Percentiles rank a stretch among this genome's conserved stretches.
Evolutionary conservation across 2,329 filamentous ascomycete species (phyloP).

Genomic region (Alternaria incomplexa): DNA sequence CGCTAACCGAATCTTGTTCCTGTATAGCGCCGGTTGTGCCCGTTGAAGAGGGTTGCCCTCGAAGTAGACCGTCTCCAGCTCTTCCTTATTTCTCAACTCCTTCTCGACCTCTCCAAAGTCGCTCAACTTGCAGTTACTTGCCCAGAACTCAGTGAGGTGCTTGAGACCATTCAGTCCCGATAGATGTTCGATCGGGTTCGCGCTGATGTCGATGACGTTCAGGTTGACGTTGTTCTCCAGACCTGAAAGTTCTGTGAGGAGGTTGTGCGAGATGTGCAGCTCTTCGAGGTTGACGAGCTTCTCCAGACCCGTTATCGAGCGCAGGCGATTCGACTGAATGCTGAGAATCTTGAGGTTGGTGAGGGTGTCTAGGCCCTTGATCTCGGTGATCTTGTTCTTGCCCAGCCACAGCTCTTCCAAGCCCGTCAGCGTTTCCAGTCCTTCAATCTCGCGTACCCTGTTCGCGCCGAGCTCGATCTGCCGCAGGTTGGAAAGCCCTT

Average conservation of each 20-base stretch:
- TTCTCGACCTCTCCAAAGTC: conserved; percentile 85
- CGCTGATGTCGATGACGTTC: conserved; percentile 84
- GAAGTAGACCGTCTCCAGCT: conserved; percentile 90
- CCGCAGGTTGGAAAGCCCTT: conserved; percentile 73
- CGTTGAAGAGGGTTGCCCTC: conserved; percentile 92
- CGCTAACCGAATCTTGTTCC: conserved; percentile 90
- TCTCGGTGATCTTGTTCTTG: conserved; percentile 93
- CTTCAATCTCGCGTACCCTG: conserved; percentile 85
- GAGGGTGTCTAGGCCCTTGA: conserved; percentile 76
- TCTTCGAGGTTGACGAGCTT: conserved; percentile 81
- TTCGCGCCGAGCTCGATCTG: conserved; percentile 94
- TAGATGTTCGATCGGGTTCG: conserved; percentile 81
- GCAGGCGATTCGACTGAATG: conserved; percentile 94
- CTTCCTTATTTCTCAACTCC: conserved; percentile 77
- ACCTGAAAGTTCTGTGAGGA: conserved; percentile 77
- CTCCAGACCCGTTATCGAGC: conserved; percentile 76
- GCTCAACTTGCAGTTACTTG: conserved; percentile 81
- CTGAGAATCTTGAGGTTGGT: conserved; percentile 84
- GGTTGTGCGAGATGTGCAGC: conserved; percentile 94
- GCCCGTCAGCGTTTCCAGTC: conserved; percentile 75
- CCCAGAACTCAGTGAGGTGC: conserved; percentile 90
- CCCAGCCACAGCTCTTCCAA: conserved; percentile 93
- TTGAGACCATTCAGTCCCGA: conserved; percentile 71
- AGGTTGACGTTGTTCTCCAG: conserved; percentile 61
- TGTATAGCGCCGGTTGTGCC: conserved; percentile 79